A percentile compares a stretch with the other conserved stretches of the same genome.
Conservation (phyloP, 2,329 filamentous ascomycete genomes). For the Beauveria pseudobassiana region DNA sequence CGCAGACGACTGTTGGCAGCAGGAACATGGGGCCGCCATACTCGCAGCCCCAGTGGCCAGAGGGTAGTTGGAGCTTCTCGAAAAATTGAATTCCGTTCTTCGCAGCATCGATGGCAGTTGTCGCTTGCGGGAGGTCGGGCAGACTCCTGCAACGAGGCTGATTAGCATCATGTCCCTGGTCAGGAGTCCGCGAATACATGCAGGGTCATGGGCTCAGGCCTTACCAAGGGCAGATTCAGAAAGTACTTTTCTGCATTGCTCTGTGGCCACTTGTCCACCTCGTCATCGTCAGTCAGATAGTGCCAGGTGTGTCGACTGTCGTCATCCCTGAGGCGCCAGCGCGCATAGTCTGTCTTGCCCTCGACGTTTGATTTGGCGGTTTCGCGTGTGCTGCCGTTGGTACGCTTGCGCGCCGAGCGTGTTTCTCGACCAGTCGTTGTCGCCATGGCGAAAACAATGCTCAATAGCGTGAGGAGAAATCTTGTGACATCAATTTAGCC, state of each 20-base stretch:
- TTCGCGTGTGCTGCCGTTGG: slow-evolving; percentile 27
- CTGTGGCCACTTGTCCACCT: slow-evolving; percentile 74
- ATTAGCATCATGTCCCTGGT: slow-evolving; percentile 1
- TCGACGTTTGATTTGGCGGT: slow-evolving; percentile 41
- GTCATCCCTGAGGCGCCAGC: slow-evolving; percentile 82
- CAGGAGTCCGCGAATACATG: background rate
- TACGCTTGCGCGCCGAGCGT: slow-evolving; percentile 36
- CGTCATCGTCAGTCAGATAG: slow-evolving; percentile 70
- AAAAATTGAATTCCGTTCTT: slow-evolving; percentile 83
- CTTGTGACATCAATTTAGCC: background rate
- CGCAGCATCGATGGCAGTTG: slow-evolving; percentile 68
- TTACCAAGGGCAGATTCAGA: slow-evolving; percentile 70
- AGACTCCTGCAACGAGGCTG: slow-evolving; percentile 49
- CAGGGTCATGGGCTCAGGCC: slow-evolving; percentile 10
- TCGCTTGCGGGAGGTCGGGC: slow-evolving; percentile 62
- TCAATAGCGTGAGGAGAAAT: background rate
- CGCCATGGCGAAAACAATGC: slow-evolving; percentile 18
- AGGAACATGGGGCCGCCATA: slow-evolving; percentile 98
- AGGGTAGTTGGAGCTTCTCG: slow-evolving; percentile 77
- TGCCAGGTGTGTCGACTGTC: slow-evolving; percentile 88
- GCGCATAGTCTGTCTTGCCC: slow-evolving; percentile 65
- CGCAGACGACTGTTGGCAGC: slow-evolving; percentile 74
- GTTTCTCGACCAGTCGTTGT: slow-evolving; percentile 23
- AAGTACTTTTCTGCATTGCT: slow-evolving; percentile 83
- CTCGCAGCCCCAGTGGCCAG: slow-evolving; percentile 94